phyloP scores from a whole-genome alignment of 2,329 filamentous ascomycete species.

The Nemania serpens region DNA sequence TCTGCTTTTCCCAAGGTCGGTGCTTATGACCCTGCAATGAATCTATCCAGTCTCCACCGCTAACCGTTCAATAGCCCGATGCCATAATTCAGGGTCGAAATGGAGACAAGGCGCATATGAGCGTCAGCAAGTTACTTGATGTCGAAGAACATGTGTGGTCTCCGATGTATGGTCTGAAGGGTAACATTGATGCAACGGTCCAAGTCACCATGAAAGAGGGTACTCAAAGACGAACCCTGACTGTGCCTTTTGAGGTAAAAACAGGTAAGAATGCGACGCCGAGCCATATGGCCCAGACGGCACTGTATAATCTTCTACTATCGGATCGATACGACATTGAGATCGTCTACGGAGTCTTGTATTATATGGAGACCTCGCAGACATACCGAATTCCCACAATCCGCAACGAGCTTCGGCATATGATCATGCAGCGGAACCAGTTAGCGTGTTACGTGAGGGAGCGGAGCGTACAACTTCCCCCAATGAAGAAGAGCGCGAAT shows the following conservation, averaged over 20 bases:
- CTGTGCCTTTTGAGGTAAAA: slow-evolving; percentile 94
- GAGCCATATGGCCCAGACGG: slow-evolving; percentile 89
- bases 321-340: slow-evolving; percentile 95
- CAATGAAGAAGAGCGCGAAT: slow-evolving; percentile 82
- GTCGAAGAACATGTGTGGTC: slow-evolving; percentile 99
- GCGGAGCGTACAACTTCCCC: slow-evolving; percentile 76
- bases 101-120: slow-evolving; percentile 76
- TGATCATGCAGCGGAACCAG: slow-evolving; percentile 95
- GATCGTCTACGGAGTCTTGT: slow-evolving; percentile 86
- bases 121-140: slow-evolving; percentile 90
- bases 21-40: not conserved
- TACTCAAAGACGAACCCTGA: slow-evolving; percentile 68
- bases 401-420: slow-evolving; percentile 86
- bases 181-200: slow-evolving; percentile 96
- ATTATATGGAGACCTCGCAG: slow-evolving; percentile 91
- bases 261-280: slow-evolving; percentile 84
- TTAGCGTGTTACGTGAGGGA: slow-evolving; percentile 85
- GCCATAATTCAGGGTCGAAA: slow-evolving; percentile 81
- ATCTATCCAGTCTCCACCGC: slow-evolving; percentile 35
- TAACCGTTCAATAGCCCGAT: slow-evolving; percentile 53
- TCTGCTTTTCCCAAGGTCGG: slow-evolving; percentile 69
- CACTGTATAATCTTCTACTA: slow-evolving; percentile 87
- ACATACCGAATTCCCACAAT: slow-evolving; percentile 85
- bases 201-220: slow-evolving; percentile 81
- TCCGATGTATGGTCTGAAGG: slow-evolving; percentile 94